Percentiles rank a stretch among this genome's conserved stretches.
phyloP scores from a whole-genome alignment of 805 yeast genomes.

The Yarrowia keelungensis region DNA sequence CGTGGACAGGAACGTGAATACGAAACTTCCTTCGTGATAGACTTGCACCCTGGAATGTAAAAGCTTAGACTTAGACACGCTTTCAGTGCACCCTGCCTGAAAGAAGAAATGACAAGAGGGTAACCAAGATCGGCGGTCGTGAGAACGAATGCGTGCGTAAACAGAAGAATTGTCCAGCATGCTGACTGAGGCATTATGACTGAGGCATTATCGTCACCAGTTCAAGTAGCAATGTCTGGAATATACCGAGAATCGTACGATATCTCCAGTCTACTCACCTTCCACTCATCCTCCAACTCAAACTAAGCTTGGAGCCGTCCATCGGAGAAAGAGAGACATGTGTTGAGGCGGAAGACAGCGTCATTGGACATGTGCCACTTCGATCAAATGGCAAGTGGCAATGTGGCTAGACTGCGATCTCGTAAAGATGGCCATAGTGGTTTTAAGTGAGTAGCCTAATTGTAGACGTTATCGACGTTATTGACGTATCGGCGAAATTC shows the following conservation, averaged over 20 bases:
- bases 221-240: no score
- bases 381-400: no score
- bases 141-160: not conserved
- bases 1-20: not conserved
- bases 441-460: no score
- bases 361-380: not conserved
- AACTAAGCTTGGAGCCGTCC: slow-evolving; percentile 8
- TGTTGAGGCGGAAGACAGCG: slow-evolving; percentile 8
- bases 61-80: not conserved
- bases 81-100: slow-evolving; percentile 4
- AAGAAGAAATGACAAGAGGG: not conserved
- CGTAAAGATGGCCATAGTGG: no score
- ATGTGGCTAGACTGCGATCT: no score
- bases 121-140: not conserved
- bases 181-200: no score
- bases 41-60: slow-evolving; percentile 11
- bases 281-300: not conserved
- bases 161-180: not conserved
- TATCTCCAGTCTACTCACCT: no score
- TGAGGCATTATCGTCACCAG: no score
- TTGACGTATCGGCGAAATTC: no score
- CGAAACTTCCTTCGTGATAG: slow-evolving; percentile 1
- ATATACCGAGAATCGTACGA: no score
- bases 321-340: slow-evolving; percentile 2
- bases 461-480: no score